These are phyloP conservation scores for Coleophoma cylindrospora DNA, from an alignment of 2,329 filamentous ascomycete genomes.

Conservation along the genomic window DNA sequence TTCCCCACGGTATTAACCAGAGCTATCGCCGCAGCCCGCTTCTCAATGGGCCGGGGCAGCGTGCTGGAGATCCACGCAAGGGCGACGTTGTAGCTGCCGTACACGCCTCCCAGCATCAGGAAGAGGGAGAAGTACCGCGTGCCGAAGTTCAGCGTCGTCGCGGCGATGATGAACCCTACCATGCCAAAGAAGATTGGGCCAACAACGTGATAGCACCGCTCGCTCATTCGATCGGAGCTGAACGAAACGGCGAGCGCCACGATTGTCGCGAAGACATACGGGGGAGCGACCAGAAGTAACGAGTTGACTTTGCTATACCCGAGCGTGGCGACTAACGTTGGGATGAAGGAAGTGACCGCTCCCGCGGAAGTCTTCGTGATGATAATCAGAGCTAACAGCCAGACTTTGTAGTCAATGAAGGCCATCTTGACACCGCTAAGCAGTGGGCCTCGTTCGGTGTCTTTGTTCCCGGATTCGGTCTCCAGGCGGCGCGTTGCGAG, in stretches of 20 bases:
- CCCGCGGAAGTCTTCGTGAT: slow-evolving; percentile 6
- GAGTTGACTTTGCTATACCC: background rate
- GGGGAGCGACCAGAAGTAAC: background rate
- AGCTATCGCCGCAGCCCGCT: slow-evolving; percentile 15
- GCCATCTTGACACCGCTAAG: slow-evolving; percentile 10
- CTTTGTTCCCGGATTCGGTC: slow-evolving; percentile 3
- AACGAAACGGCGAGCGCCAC: slow-evolving; percentile 7
- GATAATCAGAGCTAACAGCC: slow-evolving; percentile 4
- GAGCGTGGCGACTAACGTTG: background rate
- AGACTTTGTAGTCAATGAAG: slow-evolving; percentile 13
- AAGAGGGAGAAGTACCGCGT: slow-evolving; percentile 16
- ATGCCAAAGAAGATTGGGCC: slow-evolving; percentile 11
- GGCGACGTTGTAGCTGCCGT: slow-evolving; percentile 10
- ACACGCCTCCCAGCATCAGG: slow-evolving; percentile 10
- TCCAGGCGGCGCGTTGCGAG: slow-evolving; percentile 3
- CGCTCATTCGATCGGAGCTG: slow-evolving; percentile 6
- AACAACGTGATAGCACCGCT: slow-evolving; percentile 12
- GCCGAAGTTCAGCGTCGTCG: slow-evolving; percentile 6
- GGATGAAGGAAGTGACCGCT: slow-evolving; percentile 5
- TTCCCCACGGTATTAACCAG: slow-evolving; percentile 16
- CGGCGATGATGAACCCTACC: slow-evolving; percentile 12
- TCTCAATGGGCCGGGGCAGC: slow-evolving; percentile 13
- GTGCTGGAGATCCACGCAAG: slow-evolving; percentile 16
- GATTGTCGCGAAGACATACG: slow-evolving; percentile 4
- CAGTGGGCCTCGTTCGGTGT: slow-evolving; percentile 8